Conservation (phyloP, 1,139 yeast genomes). For the Suhomyces taliae region DNA sequence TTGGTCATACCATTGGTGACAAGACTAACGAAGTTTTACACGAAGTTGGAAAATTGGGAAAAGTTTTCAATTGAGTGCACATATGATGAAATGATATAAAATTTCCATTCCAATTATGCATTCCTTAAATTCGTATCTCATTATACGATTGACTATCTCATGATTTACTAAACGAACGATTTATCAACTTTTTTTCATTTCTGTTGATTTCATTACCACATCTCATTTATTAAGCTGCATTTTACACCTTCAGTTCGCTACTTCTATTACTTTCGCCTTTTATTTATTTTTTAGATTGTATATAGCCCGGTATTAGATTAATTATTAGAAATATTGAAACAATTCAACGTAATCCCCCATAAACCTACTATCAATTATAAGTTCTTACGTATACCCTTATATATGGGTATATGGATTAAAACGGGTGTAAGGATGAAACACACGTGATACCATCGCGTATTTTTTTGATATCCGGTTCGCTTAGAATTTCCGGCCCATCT, state of each 20-base stretch:
- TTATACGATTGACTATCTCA: too few species aligned
- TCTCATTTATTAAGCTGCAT: neutral
- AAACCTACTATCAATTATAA: too few species aligned
- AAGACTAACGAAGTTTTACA: slow-evolving; percentile 37
- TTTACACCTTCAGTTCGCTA: neutral
- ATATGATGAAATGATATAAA: too few species aligned
- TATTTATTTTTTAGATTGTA: slow-evolving; percentile 1
- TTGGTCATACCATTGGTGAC: slow-evolving; percentile 25
- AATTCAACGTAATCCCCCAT: too few species aligned
- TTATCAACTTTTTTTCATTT: too few species aligned
- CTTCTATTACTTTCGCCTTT: neutral
- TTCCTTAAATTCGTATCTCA: too few species aligned
- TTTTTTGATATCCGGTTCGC: neutral
- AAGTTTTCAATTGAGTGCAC: slow-evolving; percentile 11
- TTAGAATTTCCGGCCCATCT: slow-evolving; percentile 4
- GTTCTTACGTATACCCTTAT: neutral
- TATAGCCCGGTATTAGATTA: neutral
- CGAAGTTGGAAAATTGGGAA: slow-evolving; percentile 42
- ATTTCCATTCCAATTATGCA: neutral
- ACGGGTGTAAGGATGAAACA: neutral
- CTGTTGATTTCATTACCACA: neutral
- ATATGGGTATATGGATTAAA: neutral
- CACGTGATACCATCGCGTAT: neutral
- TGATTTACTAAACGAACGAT: too few species aligned
- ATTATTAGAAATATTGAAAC: too few species aligned